Evolutionary conservation across 2,329 filamentous ascomycete genomes (phyloP), one percentile per base, ranked within the genome.

Genomic region (Massarina eburnea): DNA sequence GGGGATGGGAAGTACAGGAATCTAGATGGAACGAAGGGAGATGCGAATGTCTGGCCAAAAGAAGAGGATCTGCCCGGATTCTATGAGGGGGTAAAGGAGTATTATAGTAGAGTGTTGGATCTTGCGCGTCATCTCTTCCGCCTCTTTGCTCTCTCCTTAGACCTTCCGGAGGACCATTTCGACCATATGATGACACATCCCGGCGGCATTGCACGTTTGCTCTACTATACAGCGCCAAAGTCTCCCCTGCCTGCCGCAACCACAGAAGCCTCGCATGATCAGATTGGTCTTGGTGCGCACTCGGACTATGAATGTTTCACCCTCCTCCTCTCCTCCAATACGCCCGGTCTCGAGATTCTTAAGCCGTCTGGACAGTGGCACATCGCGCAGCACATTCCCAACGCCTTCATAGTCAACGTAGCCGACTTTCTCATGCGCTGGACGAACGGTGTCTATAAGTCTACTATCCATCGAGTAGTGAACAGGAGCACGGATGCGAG

Each of bases 321-420:
- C 1, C 48, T 71, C 0, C 56, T 71, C 2, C 60, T 64, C 27
- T 56, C 61, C 2, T 65, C 61, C 17, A 46, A 48, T 1, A 59
- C 58, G 0, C 62, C 64, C 0, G 66, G 66, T 3, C 57, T 70
- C 7, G 66, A 71, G 33, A 64, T 71, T 18, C 52, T 71, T 20
- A 63, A 59, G 3, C 64, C 62, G 1, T 59, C 58, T 1, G 61
- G 59, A 1, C 33, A 53, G 3, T 71, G 66, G 66, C 59, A 63
- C 26, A 38, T 55, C 3, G 62, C 74, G 0, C 50, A 55, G 3
- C 73, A 75, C 2, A 57, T 76, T 1, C 65, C 67, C 1, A 72
- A 68, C 1, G 69, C 76, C 0, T 70, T 79, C 36, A 75, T 80
- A 14, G 74, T 80, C n/a, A 80, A 80, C 41, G 73, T 80, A 15